Percentiles rank a stretch among this genome's conserved stretches.
phyloP scores from a whole-genome alignment of 2,329 filamentous ascomycete species.

The Knufia petricola region DNA sequence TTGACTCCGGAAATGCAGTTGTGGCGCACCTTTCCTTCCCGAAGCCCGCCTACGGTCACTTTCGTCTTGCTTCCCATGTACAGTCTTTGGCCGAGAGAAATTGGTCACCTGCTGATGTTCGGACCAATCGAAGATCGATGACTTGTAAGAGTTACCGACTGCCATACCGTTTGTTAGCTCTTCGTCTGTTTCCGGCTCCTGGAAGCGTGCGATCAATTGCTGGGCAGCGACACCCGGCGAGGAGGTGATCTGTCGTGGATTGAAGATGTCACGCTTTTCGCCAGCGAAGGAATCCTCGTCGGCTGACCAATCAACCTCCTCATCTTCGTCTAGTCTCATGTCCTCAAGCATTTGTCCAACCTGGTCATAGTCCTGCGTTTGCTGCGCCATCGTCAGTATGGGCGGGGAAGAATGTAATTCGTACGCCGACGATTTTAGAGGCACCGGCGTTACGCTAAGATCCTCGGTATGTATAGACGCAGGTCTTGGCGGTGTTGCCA shows the following conservation, averaged over 20 bases:
- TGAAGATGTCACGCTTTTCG: background rate
- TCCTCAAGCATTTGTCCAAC: constrained; percentile 8
- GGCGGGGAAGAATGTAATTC: constrained; percentile 13
- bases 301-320: constrained; percentile 1
- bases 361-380: constrained; percentile 2
- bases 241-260: background rate
- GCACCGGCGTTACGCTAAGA: constrained; percentile 6
- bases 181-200: background rate
- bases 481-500: constrained; percentile 5
- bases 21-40: constrained; percentile 48
- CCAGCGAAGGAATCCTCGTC: background rate
- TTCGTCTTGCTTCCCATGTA: constrained; percentile 53
- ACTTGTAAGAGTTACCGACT: constrained; percentile 23
- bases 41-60: constrained; percentile 46
- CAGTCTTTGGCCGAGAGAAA: constrained; percentile 50
- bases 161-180: background rate
- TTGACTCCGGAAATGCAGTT: constrained; percentile 55
- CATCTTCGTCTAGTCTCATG: constrained; percentile 7
- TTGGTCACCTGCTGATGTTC: constrained; percentile 48
- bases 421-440: background rate
- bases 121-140: constrained; percentile 55
- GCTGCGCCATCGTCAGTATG: constrained; percentile 6
- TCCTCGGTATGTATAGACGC: constrained; percentile 3
- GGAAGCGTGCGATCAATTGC: constrained; percentile 5
- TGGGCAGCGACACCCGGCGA: background rate